Conservation (phyloP, 2,329 filamentous ascomycete genomes). For the Aspergillus eucalypticola region DNA sequence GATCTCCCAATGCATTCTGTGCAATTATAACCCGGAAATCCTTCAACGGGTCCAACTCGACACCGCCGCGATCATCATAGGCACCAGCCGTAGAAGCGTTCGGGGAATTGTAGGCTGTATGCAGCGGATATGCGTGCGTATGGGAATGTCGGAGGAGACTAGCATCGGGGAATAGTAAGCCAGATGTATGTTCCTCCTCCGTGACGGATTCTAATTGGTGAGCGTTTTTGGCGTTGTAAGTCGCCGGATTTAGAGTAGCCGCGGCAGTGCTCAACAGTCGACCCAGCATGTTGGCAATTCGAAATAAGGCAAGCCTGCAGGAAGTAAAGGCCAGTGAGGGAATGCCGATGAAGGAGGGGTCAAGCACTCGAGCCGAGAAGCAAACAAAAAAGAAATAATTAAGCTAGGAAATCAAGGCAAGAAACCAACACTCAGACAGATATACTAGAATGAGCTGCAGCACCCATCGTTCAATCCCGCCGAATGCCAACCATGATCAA, state of each 20-base stretch:
- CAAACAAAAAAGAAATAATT: not conserved
- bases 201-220: constrained; percentile 49
- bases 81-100: constrained; percentile 44
- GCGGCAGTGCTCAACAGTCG: constrained; percentile 47
- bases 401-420: constrained; percentile 4
- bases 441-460: constrained; percentile 32
- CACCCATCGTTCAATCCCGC: constrained; percentile 36
- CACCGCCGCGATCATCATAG: constrained; percentile 50
- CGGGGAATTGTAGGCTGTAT: constrained; percentile 45
- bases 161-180: constrained; percentile 49
- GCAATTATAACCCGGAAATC: constrained; percentile 51
- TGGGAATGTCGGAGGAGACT: constrained; percentile 45
- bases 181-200: constrained; percentile 52
- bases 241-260: constrained; percentile 45
- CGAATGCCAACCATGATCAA: constrained; percentile 30
- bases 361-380: constrained; percentile 9
- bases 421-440: constrained; percentile 29
- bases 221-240: constrained; percentile 39
- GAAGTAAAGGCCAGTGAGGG: constrained; percentile 11
- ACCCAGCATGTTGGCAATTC: constrained; percentile 41
- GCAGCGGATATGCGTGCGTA: constrained; percentile 43
- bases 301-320: constrained; percentile 13
- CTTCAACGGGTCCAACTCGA: constrained; percentile 47
- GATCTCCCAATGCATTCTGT: constrained; percentile 50
- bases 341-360: constrained; percentile 5